A percentile compares a stretch with the other conserved stretches of the same genome.
Evolutionary conservation across 192 early-diverging fungal species (phyloP).

Genomic region (Kickxella alabastrina): DNA sequence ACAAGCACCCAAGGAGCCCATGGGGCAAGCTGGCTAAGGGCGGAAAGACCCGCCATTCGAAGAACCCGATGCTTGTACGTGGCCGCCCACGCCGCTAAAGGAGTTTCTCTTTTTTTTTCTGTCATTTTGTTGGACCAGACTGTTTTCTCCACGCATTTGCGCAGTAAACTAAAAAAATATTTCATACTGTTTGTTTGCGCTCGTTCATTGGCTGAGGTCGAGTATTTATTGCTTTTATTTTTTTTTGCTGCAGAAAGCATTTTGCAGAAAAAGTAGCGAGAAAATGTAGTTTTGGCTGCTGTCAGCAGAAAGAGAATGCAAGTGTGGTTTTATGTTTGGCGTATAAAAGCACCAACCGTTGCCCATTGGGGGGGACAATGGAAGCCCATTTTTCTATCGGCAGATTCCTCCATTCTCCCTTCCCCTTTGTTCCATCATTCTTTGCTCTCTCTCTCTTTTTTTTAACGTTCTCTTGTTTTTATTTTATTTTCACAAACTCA

Average conservation of each 20-base stretch:
- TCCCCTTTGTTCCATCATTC: not conserved
- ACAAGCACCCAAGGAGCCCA: slow-evolving; percentile 79
- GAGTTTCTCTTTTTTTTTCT: not conserved
- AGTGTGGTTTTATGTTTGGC: not conserved
- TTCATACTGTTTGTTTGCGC: slow-evolving; percentile 1
- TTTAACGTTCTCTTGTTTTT: not conserved
- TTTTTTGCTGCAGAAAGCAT: not conserved
- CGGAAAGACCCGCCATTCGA: slow-evolving; percentile 72
- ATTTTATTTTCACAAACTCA: not conserved
- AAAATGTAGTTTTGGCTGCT: not conserved
- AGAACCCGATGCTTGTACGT: slow-evolving; percentile 67
- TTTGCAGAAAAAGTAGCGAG: not conserved
- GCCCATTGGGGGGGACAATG: too few relatives aligned
- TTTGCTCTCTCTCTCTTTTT: not conserved
- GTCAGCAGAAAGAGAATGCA: not conserved
- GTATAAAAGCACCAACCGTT: too few relatives aligned
- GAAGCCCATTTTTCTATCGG: not conserved
- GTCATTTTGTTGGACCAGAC: not conserved
- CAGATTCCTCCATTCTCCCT: not conserved
- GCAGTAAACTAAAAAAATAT: not conserved
- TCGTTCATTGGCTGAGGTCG: slow-evolving; percentile 4
- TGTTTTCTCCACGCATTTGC: too few relatives aligned
- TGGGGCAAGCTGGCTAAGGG: slow-evolving; percentile 95
- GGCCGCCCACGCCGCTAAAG: slow-evolving; percentile 42
- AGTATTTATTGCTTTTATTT: not conserved